Evolutionary conservation across 306 rosid species (phyloP), one percentile per base, ranked within the genome.

Genomic region (Corylus avellana): DNA sequence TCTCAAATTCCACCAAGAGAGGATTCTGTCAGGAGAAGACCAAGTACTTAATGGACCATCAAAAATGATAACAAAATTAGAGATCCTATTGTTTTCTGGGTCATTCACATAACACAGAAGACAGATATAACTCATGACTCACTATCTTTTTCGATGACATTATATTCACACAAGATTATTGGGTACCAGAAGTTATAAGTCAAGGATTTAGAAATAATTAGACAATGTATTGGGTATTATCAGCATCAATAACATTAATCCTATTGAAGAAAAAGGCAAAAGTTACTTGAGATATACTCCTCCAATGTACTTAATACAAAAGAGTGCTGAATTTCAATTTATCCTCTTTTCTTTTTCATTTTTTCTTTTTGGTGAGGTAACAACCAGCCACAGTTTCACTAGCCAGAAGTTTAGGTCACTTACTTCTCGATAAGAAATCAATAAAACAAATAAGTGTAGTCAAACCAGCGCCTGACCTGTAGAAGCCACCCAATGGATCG

Each of bases 401-500:
- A n/a, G 29, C 16, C 72, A 42, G 51, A 67, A 42, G 51, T 42
- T 67, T 42, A n/a, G 44, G 7, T 67, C 72, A 67, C 51, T 67
- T 12, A 4, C 29, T 67, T 42, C 51, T 67, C n/a, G 4, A 42
- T 42, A 42, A 47, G 53, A 22, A 1, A 32, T 37, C 12, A 55
- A 56, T 1, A 7, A 32, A 54, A 62, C 39, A 57, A 74, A 58
- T 8, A 61, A 63, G 70, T 72, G 75, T 50, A 79, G 66, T 44
- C 35, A 35, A 46, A 58, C 73, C 46, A 66, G 29, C 42, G 62
- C n/a, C 86, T 48, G 83, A 91, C 98, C 97, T 86, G 88, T 91
- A 95, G 87, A 95, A 95, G 83, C 92, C 86, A 76, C 98, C 98
- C 94, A 95, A 87, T 4, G 91, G 97, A 88, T 95, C 98, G 58